Conservation (phyloP, 2,329 filamentous ascomycete species). For the Ustilaginoidea virens region DNA sequence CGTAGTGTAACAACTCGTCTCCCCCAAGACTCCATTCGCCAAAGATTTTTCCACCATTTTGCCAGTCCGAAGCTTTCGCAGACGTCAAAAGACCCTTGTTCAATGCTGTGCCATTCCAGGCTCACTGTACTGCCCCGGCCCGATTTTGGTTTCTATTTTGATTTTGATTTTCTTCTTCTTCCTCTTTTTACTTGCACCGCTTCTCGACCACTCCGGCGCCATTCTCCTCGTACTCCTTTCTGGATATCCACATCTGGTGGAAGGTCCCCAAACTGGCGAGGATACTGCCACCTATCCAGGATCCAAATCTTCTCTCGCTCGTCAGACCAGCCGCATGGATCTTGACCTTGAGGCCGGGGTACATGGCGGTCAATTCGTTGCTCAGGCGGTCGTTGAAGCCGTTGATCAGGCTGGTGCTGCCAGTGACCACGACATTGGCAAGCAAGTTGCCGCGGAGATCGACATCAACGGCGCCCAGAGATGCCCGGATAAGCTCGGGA, state of each 20-base stretch:
- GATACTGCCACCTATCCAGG: conserved; percentile 95
- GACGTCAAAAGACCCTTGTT: too few relatives aligned
- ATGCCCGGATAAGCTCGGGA: conserved; percentile 63
- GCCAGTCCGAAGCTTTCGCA: too few relatives aligned
- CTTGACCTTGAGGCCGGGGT: conserved; percentile 74
- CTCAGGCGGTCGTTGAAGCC: conserved; percentile 87
- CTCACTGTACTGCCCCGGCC: too few relatives aligned
- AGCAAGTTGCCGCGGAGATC: conserved; percentile 75
- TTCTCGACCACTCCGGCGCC: conserved; percentile 85
- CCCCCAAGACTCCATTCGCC: conserved; percentile 12
- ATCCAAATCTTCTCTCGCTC: conserved; percentile 78
- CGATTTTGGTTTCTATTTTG: neutral
- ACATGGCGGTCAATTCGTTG: conserved; percentile 65
- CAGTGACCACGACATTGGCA: conserved; percentile 83
- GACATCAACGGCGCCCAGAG: conserved; percentile 69
- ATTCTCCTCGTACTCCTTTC: conserved; percentile 96
- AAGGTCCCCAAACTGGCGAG: conserved; percentile 90
- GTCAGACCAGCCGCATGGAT: conserved; percentile 76
- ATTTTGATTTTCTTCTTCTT: neutral
- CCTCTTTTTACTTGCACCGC: conserved; percentile 61
- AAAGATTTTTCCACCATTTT: conserved; percentile 3
- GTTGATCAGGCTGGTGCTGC: conserved; percentile 72
- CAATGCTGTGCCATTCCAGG: too few relatives aligned
- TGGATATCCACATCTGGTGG: conserved; percentile 98
- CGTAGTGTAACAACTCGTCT: too few relatives aligned